A percentile compares a stretch with the other conserved stretches of the same genome.
These are phyloP conservation scores for Cordyceps cicadae DNA, from an alignment of 2,329 filamentous ascomycete genomes.

Conservation along the genomic window DNA sequence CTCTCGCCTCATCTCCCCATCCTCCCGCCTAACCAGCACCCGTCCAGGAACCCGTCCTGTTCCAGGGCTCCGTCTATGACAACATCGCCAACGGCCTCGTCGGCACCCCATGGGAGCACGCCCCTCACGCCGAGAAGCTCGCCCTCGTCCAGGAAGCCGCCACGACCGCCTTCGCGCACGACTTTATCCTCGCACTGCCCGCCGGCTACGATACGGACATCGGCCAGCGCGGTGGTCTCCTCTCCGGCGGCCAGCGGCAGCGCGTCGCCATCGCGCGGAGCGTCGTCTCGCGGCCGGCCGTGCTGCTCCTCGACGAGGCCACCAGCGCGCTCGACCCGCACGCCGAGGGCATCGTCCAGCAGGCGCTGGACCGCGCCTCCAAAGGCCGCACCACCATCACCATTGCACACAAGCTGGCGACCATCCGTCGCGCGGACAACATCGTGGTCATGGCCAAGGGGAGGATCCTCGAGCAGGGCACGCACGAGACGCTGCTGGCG, in stretches of 20 bases:
- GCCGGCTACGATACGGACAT: constrained; percentile 45
- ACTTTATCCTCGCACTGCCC: constrained; percentile 41
- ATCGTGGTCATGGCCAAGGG: constrained; percentile 23
- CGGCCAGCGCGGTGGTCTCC: constrained; percentile 53
- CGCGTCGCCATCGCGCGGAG: constrained; percentile 57
- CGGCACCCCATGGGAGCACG: constrained; percentile 30
- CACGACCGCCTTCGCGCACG: constrained; percentile 40
- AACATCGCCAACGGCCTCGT: constrained; percentile 46
- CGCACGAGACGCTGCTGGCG: constrained; percentile 41
- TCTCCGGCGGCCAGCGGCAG: constrained; percentile 61
- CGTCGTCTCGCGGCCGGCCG: constrained; percentile 50
- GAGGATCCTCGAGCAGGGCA: constrained; percentile 21
- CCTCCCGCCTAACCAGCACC: not conserved
- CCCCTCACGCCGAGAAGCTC: constrained; percentile 33
- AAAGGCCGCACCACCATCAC: constrained; percentile 52
- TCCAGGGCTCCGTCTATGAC: constrained; percentile 41
- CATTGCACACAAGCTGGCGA: constrained; percentile 50
- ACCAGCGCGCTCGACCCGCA: constrained; percentile 45
- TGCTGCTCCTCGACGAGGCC: constrained; percentile 59
- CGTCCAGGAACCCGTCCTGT: constrained; percentile 34
- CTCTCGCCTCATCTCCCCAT: not conserved
- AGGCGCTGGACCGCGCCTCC: constrained; percentile 44
- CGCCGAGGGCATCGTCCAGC: constrained; percentile 41
- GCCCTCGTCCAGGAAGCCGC: constrained; percentile 37
- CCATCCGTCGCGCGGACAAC: constrained; percentile 24